phyloP scores from a whole-genome alignment of 352 stramenopile species.

The Globisporangium perplexum region DNA sequence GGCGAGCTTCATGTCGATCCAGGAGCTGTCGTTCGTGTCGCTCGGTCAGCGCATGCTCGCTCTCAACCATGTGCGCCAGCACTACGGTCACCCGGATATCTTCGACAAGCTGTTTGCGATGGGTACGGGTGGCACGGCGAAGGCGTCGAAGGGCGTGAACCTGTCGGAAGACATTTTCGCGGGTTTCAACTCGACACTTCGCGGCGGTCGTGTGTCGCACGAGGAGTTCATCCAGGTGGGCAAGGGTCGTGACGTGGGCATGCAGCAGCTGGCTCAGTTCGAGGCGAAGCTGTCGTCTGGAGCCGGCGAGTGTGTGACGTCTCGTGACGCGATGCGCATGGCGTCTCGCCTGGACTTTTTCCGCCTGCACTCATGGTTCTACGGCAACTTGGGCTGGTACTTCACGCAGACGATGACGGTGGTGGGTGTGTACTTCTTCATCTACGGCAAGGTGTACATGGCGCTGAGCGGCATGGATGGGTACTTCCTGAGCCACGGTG shows the following conservation, averaged over 20 bases:
- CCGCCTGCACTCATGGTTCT: conserved; percentile 85
- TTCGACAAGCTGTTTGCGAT: conserved; percentile 86
- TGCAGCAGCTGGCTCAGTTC: conserved; percentile 98
- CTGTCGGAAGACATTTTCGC: conserved; percentile 88
- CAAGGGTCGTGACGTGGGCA: conserved; percentile 98
- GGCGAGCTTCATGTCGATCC: conserved; percentile 84
- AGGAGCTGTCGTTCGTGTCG: conserved; percentile 82
- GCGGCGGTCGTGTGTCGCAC: conserved; percentile 66
- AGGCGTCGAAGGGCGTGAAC: conserved; percentile 81
- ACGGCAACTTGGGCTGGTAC: conserved; percentile 98
- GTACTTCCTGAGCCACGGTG: conserved; percentile 89
- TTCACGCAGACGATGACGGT: conserved; percentile 97
- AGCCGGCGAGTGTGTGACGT: conserved; percentile 96
- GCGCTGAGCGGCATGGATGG: conserved; percentile 91
- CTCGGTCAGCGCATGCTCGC: conserved; percentile 80
- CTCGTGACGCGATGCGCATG: conserved; percentile 81
- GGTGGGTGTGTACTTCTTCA: conserved; percentile 97
- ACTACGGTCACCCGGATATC: conserved; percentile 88
- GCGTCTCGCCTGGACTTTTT: conserved; percentile 7
- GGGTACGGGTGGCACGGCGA: conserved; percentile 70
- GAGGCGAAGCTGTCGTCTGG: conserved; percentile 97
- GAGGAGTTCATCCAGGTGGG: conserved; percentile 88
- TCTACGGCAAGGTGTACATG: conserved; percentile 96
- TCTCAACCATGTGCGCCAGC: conserved; percentile 67
- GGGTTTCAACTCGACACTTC: conserved; percentile 80